Evolutionary conservation across 495 filamentous ascomycete genomes (phyloP).

Genomic region (Aspergillus cavernicola): DNA sequence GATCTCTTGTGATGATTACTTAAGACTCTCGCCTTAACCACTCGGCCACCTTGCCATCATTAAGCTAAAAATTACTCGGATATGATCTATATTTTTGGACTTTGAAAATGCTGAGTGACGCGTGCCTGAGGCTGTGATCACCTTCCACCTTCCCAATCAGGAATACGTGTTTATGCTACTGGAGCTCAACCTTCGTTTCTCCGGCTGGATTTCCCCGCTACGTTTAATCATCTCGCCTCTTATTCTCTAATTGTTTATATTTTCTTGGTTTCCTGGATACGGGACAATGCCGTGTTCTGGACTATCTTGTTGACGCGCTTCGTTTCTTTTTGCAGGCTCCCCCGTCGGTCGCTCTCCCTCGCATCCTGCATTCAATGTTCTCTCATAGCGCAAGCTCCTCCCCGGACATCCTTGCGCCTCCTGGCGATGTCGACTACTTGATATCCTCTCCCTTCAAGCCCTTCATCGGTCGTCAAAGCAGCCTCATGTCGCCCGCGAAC

Average conservation of each 20-base stretch:
- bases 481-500: constrained; percentile 39
- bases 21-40: neutral
- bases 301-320: neutral
- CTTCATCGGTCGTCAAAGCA: constrained; percentile 40
- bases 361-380: constrained; percentile 21
- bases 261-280: constrained; percentile 3
- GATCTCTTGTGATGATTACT: neutral
- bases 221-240: neutral
- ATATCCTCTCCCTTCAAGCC: constrained; percentile 44
- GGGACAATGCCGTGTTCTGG: constrained; percentile 8
- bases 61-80: neutral
- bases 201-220: constrained; percentile 25
- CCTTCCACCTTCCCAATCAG: constrained; percentile 26
- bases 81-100: too few relatives aligned
- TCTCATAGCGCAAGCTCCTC: constrained; percentile 43
- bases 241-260: constrained; percentile 27
- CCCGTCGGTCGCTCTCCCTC: constrained; percentile 12
- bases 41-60: neutral
- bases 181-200: constrained; percentile 4
- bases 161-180: constrained; percentile 39
- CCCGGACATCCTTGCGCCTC: constrained; percentile 44
- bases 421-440: constrained; percentile 44
- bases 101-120: too few relatives aligned
- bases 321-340: neutral
- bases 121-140: constrained; percentile 7